Percentiles rank a stretch among this genome's conserved stretches.
phyloP scores from a whole-genome alignment of 148 eudicot species.

The Rhododendron molle region DNA sequence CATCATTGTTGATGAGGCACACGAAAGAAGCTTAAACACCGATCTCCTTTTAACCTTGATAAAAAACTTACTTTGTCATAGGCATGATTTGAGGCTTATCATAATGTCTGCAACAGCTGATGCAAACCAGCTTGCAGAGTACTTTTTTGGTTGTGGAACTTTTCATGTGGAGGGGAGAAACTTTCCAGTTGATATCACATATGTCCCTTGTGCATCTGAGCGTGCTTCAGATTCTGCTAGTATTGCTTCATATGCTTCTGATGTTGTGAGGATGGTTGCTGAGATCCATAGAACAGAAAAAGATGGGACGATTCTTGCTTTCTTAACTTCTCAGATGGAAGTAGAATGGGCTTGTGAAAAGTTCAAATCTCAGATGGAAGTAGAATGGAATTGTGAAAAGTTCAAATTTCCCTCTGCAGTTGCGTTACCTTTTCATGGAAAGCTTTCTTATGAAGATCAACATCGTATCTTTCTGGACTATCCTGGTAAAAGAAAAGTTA shows the following conservation, averaged over 20 bases:
- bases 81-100: constrained; percentile 74
- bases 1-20: constrained; percentile 92
- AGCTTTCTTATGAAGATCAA: constrained; percentile 75
- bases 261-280: constrained; percentile 51
- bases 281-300: constrained; percentile 67
- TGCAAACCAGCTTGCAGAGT: constrained; percentile 69
- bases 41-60: constrained; percentile 84
- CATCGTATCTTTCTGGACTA: constrained; percentile 52
- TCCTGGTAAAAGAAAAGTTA: constrained; percentile 73
- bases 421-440: constrained; percentile 82
- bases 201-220: constrained; percentile 48
- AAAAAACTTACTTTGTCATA: constrained; percentile 55
- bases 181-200: constrained; percentile 75
- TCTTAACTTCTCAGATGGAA: constrained; percentile 83
- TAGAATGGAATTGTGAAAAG: constrained; percentile 2
- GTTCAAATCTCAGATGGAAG: background rate
- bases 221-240: constrained; percentile 26
- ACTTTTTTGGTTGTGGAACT: constrained; percentile 69
- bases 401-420: constrained; percentile 38
- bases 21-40: constrained; percentile 90
- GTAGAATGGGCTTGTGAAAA: constrained; percentile 91
- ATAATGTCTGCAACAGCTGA: constrained; percentile 98
- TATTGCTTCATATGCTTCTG: constrained; percentile 53
- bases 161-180: constrained; percentile 71
- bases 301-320: constrained; percentile 84